Evolutionary conservation across 2,329 filamentous ascomycete genomes (phyloP).

Genomic region (Penicillium brasilianum): DNA sequence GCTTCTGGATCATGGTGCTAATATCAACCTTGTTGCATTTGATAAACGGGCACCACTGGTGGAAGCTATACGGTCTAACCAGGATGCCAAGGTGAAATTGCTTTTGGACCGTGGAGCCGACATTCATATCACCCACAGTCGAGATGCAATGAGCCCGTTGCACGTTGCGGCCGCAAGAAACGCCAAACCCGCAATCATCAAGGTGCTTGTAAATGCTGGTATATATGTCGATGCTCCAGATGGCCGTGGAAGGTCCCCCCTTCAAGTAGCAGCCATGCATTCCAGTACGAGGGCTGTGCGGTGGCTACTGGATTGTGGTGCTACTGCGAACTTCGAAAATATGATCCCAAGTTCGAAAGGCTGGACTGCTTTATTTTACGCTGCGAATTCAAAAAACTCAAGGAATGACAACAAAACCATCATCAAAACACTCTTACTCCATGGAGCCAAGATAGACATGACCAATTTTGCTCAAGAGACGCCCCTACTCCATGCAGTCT

Average conservation of each 20-base stretch:
- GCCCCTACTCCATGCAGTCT: slow-evolving; percentile 13
- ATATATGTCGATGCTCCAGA: slow-evolving; percentile 15
- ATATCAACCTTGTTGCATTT: slow-evolving; percentile 2
- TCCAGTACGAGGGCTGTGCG: slow-evolving; percentile 18
- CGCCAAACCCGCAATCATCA: slow-evolving; percentile 6
- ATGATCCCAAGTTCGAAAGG: slow-evolving; percentile 1
- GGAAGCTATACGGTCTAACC: slow-evolving; percentile 13
- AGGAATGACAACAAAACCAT: slow-evolving; percentile 14
- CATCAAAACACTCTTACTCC: slow-evolving; percentile 12
- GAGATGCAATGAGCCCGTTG: neutral
- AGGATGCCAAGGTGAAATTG: slow-evolving; percentile 13
- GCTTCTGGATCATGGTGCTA: slow-evolving; percentile 15
- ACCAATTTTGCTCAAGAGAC: slow-evolving; percentile 7
- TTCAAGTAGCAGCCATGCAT: slow-evolving; percentile 15
- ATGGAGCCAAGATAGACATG: slow-evolving; percentile 11
- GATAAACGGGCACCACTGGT: slow-evolving; percentile 13
- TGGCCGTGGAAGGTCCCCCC: slow-evolving; percentile 11
- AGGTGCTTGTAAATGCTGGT: slow-evolving; percentile 10
- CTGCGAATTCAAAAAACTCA: slow-evolving; percentile 1
- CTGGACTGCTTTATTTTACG: slow-evolving; percentile 16
- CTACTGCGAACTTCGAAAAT: slow-evolving; percentile 14
- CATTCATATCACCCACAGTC: neutral
- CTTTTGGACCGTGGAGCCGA: slow-evolving; percentile 7
- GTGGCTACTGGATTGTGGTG: slow-evolving; percentile 7
- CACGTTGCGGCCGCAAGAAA: slow-evolving; percentile 13